Base-by-base conservation (phyloP, 202 grass and related monocot genomes). In the Elaeis oleifera region DNA sequence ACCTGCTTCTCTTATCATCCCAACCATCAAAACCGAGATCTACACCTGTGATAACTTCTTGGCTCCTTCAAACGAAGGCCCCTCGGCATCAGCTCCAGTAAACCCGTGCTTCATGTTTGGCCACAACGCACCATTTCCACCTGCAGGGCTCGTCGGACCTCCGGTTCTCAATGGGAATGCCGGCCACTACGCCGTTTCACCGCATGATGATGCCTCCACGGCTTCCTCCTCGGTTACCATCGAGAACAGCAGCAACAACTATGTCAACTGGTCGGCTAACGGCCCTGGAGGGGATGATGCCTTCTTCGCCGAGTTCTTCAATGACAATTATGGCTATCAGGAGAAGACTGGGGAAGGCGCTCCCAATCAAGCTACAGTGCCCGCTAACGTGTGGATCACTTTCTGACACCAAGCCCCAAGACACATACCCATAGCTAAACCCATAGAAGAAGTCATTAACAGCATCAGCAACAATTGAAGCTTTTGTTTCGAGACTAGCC, bases 1-100 rank as follows among this genome's bases (percentile, higher is more conserved):
- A 58, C 5, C 60, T 44, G 16, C 58, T 6, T 23, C 75, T 39
- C 76, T 80, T 20, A 6, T 29, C 71, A 63, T 76, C 49, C 85
- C 89, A 4, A 51, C 70, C 5, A 69, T 95, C 20, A 95, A 95
- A 72, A 80, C 71, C 1, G 82, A 95, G 79, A 16, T 18, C 16
- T 95, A 95, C 85, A 68, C 73, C 59, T 81, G 56, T 48, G 82
- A 81, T 26, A 85, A 86, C 65, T 89, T 95, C 76, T 67, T 86
- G 29, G 59, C 60, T 56, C 79, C 78, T 11, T 44, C 11, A 44
- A 44, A 44, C 36, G 36, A 44, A 44, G 36, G 8, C 13, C 22
- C 60, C 25, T 66, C n/a, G 52, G 32, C 25, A 74, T 69, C 63
- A 74, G 16, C 9, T 13, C 36, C 36, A 3, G 9, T 14, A 2